phyloP scores from a whole-genome alignment of 805 yeast genomes.

The Ogataea pini region DNA sequence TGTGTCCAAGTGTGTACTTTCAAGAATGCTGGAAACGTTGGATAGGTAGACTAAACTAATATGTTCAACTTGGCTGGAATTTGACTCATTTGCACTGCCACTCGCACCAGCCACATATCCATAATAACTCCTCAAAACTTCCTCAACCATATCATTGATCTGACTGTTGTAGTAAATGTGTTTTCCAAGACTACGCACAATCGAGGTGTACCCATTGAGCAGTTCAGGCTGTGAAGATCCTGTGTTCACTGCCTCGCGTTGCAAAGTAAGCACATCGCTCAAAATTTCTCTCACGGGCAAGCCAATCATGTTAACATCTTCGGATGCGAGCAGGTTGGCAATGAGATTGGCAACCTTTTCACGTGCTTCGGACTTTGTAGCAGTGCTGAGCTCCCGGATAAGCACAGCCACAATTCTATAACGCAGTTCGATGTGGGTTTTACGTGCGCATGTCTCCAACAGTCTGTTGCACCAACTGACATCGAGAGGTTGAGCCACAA shows the following conservation, averaged over 20 bases:
- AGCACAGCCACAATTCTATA: constrained; percentile 31
- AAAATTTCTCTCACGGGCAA: constrained; percentile 80
- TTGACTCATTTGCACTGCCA: not conserved
- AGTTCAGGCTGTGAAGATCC: constrained; percentile 30
- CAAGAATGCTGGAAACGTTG: constrained; percentile 31
- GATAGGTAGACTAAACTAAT: constrained; percentile 24
- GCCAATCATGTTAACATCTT: constrained; percentile 80
- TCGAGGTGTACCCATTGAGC: constrained; percentile 48
- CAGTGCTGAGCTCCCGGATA: constrained; percentile 58
- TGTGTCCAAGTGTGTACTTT: constrained; percentile 30
- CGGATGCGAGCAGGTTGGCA: constrained; percentile 61
- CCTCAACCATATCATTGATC: constrained; percentile 75
- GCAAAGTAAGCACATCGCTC: constrained; percentile 55
- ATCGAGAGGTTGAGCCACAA: constrained; percentile 33
- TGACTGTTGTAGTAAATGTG: constrained; percentile 89
- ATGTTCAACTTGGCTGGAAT: constrained; percentile 4
- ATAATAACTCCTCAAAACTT: constrained; percentile 51
- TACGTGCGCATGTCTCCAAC: constrained; percentile 64
- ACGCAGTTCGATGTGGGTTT: constrained; percentile 54
- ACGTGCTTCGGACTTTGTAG: constrained; percentile 15
- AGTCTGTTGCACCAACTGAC: constrained; percentile 56
- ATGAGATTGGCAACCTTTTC: constrained; percentile 28
- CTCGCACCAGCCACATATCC: not conserved
- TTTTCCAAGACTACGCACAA: constrained; percentile 69
- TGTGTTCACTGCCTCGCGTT: constrained; percentile 31